phyloP scores from a whole-genome alignment of 139 green algal genomes.

The Eudorina sp. region DNA sequence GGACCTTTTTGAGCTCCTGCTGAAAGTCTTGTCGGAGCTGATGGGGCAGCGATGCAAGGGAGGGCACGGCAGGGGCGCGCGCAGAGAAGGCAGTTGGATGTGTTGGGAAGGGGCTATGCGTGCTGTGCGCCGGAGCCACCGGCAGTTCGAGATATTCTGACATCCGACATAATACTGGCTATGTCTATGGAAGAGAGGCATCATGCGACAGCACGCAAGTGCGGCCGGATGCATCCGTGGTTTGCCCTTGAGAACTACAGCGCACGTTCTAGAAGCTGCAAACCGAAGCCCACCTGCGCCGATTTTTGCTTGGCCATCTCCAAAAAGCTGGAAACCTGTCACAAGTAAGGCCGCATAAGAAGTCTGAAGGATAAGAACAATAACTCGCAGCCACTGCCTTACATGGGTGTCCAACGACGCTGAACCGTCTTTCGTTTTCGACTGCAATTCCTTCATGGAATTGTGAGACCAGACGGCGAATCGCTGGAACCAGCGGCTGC shows the following conservation, averaged over 20 bases:
- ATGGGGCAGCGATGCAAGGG: neutral
- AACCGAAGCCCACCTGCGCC: conserved; percentile 25
- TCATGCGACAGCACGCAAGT: too few relatives aligned
- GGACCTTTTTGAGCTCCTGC: conserved; percentile 44
- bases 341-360: neutral
- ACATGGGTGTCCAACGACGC: conserved; percentile 33
- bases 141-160: too few relatives aligned
- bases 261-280: too few relatives aligned
- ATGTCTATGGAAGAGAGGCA: too few relatives aligned
- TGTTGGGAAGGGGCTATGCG: too few relatives aligned
- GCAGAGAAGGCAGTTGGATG: too few relatives aligned
- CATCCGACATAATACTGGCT: too few relatives aligned
- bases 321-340: conserved; percentile 12
- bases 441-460: conserved; percentile 45
- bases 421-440: conserved; percentile 15
- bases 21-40: conserved; percentile 52
- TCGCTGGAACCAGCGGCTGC: conserved; percentile 53
- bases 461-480: conserved; percentile 52
- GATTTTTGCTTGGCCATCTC: conserved; percentile 41
- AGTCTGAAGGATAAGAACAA: too few relatives aligned
- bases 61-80: too few relatives aligned
- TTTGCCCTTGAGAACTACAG: too few relatives aligned
- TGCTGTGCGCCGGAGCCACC: too few relatives aligned
- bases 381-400: neutral
- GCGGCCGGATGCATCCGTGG: too few relatives aligned